Conservation (phyloP, 495 filamentous ascomycete species). For the Aspergillus conjunctus region DNA sequence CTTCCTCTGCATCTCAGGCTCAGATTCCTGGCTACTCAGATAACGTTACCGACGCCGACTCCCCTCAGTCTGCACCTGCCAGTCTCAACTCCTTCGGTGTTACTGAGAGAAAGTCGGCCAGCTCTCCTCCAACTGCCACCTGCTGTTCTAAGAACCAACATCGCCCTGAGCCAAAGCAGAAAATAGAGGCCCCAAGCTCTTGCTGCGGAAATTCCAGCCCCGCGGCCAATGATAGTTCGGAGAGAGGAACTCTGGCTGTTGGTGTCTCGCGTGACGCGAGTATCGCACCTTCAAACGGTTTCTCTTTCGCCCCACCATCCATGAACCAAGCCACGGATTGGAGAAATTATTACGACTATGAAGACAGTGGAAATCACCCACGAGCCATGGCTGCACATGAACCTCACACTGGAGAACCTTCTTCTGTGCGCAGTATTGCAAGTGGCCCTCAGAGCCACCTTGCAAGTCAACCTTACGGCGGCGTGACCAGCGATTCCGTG, state of each 20-base stretch:
- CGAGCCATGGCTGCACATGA: no score
- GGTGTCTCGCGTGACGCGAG: no score
- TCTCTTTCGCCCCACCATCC: no score
- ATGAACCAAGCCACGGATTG: no score
- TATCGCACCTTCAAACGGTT: no score
- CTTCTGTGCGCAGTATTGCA: no score
- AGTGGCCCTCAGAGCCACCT: no score
- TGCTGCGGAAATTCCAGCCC: conserved; percentile 36
- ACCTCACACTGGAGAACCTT: no score
- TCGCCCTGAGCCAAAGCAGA: conserved; percentile 10
- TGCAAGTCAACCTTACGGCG: neutral
- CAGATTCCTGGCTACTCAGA: conserved; percentile 5
- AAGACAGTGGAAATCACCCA: no score
- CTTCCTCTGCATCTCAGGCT: neutral
- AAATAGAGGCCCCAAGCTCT: conserved; percentile 27
- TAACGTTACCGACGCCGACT: neutral
- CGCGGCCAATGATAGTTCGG: conserved; percentile 4
- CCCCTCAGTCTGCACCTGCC: neutral
- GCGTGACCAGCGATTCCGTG: conserved; percentile 18
- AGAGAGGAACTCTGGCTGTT: neutral
- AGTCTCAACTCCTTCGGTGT: neutral
- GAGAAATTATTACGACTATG: no score
- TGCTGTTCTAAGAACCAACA: conserved; percentile 38
- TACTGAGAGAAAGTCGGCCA: neutral
- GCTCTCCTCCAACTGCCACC: conserved; percentile 11